Evolutionary conservation across 2,329 filamentous ascomycete genomes (phyloP).

Genomic region (Emericellopsis atlantica): DNA sequence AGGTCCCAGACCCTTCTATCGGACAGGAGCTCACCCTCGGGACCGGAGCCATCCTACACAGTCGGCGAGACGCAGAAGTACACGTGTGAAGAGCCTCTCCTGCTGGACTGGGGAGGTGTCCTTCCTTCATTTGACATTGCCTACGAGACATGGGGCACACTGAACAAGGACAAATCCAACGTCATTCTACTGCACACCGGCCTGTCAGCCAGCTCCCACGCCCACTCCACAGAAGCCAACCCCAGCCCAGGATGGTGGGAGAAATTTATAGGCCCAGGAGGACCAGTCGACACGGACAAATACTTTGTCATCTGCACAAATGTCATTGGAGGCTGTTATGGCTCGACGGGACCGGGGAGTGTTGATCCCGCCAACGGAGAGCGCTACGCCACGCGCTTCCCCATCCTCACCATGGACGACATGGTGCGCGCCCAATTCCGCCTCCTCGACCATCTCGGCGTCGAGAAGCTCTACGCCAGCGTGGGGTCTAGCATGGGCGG

Average conservation of each 20-base stretch:
- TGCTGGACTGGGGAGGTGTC: slow-evolving; percentile 93
- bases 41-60: slow-evolving; percentile 90
- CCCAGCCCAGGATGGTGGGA: slow-evolving; percentile 96
- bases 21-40: slow-evolving; percentile 37
- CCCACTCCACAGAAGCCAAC: slow-evolving; percentile 80
- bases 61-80: slow-evolving; percentile 73
- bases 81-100: slow-evolving; percentile 58
- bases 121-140: slow-evolving; percentile 80
- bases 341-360: slow-evolving; percentile 81
- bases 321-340: slow-evolving; percentile 90
- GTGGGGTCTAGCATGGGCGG: slow-evolving; percentile 97
- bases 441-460: slow-evolving; percentile 66
- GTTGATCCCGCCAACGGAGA: slow-evolving; percentile 80
- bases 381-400: slow-evolving; percentile 86
- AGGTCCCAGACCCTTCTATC: slow-evolving; percentile 55
- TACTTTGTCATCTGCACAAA: slow-evolving; percentile 96
- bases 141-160: slow-evolving; percentile 81
- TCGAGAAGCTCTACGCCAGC: slow-evolving; percentile 73
- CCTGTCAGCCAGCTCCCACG: slow-evolving; percentile 92
- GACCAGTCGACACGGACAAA: slow-evolving; percentile 76
- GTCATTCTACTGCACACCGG: slow-evolving; percentile 88
- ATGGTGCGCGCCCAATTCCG: slow-evolving; percentile 96
- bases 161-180: slow-evolving; percentile 75
- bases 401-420: slow-evolving; percentile 89
- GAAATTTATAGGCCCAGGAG: slow-evolving; percentile 85